Conservation (phyloP, 2,329 filamentous ascomycete genomes). For the Trichoderma harzianum region DNA sequence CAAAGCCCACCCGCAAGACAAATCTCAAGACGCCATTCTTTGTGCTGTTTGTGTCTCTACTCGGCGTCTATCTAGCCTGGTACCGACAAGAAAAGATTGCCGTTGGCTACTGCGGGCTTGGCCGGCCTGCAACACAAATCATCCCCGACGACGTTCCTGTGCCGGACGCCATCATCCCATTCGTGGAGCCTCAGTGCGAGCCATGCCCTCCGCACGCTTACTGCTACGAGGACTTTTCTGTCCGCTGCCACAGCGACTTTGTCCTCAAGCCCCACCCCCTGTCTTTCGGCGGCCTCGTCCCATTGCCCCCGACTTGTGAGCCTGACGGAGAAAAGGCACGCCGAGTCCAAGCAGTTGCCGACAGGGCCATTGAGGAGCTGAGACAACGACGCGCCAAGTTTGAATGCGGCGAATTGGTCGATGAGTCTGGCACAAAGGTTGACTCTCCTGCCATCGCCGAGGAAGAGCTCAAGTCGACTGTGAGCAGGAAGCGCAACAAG, state of each 20-base stretch:
- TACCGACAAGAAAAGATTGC: constrained; percentile 95
- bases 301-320: constrained; percentile 87
- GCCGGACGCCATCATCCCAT: constrained; percentile 66
- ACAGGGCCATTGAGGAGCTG: constrained; percentile 82
- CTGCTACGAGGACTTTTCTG: constrained; percentile 75
- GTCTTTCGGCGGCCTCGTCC: constrained; percentile 74
- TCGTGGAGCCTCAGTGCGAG: constrained; percentile 80
- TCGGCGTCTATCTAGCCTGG: constrained; percentile 73
- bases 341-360: constrained; percentile 80
- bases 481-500: constrained; percentile 73
- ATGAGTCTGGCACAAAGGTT: constrained; percentile 58
- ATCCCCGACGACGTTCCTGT: constrained; percentile 52
- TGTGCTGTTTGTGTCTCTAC: constrained; percentile 66
- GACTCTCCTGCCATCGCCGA: constrained; percentile 61
- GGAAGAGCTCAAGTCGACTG: constrained; percentile 71
- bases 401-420: constrained; percentile 75
- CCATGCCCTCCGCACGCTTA: constrained; percentile 86
- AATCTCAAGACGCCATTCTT: constrained; percentile 63
- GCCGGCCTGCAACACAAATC: constrained; percentile 55
- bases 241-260: constrained; percentile 82
- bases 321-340: constrained; percentile 90
- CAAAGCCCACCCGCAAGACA: constrained; percentile 37
- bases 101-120: constrained; percentile 90
- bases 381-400: constrained; percentile 81
- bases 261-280: constrained; percentile 81